A percentile compares a stretch with the other conserved stretches of the same genome.
phyloP scores from a whole-genome alignment of 257 asterid genomes.

The Cruciata laevipes region DNA sequence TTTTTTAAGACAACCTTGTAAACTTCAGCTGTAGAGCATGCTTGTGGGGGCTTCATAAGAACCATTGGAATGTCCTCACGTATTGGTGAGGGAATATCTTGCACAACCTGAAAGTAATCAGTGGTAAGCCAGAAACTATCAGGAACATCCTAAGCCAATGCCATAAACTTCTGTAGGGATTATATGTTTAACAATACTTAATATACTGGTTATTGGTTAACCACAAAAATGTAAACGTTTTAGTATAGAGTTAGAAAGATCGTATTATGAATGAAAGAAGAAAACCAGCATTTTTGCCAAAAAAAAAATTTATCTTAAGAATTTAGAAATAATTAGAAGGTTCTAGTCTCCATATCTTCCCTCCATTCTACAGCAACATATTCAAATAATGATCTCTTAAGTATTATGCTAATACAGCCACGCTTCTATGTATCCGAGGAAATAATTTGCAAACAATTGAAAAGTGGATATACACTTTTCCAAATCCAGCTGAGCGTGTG shows the following conservation, averaged over 20 bases:
- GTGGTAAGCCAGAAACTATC: slow-evolving; percentile 43
- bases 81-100: slow-evolving; percentile 61
- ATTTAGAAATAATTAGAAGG: not conserved
- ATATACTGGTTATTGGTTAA: not conserved
- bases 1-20: slow-evolving; percentile 56
- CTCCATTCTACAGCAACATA: not conserved
- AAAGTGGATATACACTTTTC: not conserved
- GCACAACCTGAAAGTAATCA: slow-evolving; percentile 53
- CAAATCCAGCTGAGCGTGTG: not conserved
- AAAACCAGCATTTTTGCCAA: not conserved
- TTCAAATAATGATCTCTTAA: not conserved
- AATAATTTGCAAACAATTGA: not conserved
- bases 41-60: slow-evolving; percentile 87
- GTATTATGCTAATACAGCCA: not conserved
- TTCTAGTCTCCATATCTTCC: not conserved
- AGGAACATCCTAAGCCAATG: slow-evolving; percentile 17
- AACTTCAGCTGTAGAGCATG: slow-evolving; percentile 95
- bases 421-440: not conserved
- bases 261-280: not conserved
- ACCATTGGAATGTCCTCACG: slow-evolving; percentile 71
- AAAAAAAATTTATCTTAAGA: not conserved
- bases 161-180: not conserved
- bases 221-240: not conserved
- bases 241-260: not conserved
- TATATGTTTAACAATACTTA: not conserved